Evolutionary conservation across 768 basidiomycete species (phyloP).

Genomic region (Trametes elegans): DNA sequence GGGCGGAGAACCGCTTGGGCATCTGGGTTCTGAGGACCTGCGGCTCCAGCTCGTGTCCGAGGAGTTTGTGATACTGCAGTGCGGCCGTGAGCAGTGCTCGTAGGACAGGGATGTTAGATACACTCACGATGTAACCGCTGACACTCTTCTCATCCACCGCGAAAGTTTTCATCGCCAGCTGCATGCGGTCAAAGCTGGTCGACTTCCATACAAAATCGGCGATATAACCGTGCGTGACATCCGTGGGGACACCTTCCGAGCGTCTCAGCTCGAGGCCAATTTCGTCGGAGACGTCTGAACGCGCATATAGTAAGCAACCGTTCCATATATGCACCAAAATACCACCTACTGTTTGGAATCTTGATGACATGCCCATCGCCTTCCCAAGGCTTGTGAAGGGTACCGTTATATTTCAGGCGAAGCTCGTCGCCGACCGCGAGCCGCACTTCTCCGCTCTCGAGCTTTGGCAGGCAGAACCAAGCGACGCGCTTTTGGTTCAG

Average conservation of each 20-base stretch:
- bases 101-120: not conserved
- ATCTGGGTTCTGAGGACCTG: constrained; percentile 88
- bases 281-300: constrained; percentile 92
- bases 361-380: constrained; percentile 98
- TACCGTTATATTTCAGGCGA: constrained; percentile 83
- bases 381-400: constrained; percentile 92
- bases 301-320: not conserved
- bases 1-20: constrained; percentile 97
- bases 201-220: constrained; percentile 99
- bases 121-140: constrained; percentile 78
- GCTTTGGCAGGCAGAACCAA: constrained; percentile 94
- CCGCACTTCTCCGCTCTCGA: constrained; percentile 97
- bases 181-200: constrained; percentile 99
- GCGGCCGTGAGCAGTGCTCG: not conserved
- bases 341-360: constrained; percentile 89
- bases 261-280: constrained; percentile 90
- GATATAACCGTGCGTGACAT: constrained; percentile 91
- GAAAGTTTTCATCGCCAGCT: constrained; percentile 99
- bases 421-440: constrained; percentile 97
- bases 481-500: constrained; percentile 99
- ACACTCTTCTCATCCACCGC: constrained; percentile 99
- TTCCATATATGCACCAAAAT: not conserved
- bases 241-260: constrained; percentile 90
- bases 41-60: constrained; percentile 96
- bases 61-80: constrained; percentile 94